These are phyloP conservation scores for Castanea mollissima DNA, from an alignment of 306 rosid species.

Conservation along the genomic window DNA sequence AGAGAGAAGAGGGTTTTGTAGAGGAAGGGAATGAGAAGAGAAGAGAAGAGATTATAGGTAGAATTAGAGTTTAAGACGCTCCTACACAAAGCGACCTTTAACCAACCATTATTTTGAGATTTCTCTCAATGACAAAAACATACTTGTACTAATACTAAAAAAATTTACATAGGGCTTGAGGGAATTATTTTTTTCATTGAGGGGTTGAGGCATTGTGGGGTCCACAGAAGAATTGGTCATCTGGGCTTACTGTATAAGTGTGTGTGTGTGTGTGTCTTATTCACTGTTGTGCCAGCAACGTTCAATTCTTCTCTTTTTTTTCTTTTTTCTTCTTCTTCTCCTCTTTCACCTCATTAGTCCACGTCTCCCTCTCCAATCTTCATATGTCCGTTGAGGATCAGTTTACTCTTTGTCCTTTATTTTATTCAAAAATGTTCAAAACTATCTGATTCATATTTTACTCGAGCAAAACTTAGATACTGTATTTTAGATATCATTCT, in stretches of 20 bases:
- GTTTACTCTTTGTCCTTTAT: slow-evolving; percentile 29
- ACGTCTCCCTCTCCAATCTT: slow-evolving; percentile 24
- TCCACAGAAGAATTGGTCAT: slow-evolving; percentile 25
- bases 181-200: background rate
- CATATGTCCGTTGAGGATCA: slow-evolving; percentile 34
- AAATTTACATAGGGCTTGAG: background rate
- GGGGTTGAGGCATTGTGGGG: background rate
- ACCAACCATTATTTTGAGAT: slow-evolving; percentile 23
- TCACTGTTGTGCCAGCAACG: slow-evolving; percentile 22
- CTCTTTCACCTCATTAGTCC: slow-evolving; percentile 20
- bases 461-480: fast-evolving
- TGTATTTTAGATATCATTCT: too few species aligned
- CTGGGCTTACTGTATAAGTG: too few species aligned
- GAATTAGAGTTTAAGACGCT: slow-evolving; percentile 19
- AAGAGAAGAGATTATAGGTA: background rate
- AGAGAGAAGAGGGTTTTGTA: slow-evolving; percentile 30
- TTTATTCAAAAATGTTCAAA: slow-evolving; percentile 21
- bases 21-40: background rate
- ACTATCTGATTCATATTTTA: background rate
- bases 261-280: slow-evolving; percentile 20
- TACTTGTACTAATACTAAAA: background rate
- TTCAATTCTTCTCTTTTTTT: background rate
- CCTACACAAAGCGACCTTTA: slow-evolving; percentile 43
- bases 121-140: background rate
- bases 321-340: background rate